Evolutionary conservation across 164 flowering plant genomes (phyloP), one percentile per base, ranked within the genome.

Genomic region (Magnolia sinica): DNA sequence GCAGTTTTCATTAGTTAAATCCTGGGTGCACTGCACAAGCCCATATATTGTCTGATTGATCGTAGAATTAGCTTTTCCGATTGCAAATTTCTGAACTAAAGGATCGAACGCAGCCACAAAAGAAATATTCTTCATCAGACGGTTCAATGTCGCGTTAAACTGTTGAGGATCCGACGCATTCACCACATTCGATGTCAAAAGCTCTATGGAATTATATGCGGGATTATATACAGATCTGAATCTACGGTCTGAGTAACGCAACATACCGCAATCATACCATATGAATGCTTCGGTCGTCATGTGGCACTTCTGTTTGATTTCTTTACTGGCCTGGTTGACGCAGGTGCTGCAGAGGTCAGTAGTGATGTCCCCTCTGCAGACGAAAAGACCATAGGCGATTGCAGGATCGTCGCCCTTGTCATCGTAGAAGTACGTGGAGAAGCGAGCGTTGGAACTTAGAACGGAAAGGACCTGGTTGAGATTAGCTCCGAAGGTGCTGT

Each of bases 201-300:
- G 8, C 50, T 18, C 11, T 14, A 6, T 7, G 6, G 31, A 11
- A 13, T 11, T 20, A 19, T 6, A 4, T 1, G 9, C 2, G 8
- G 14, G 6, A 24, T 4, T 3, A 13, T n/a, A 22, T 37, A 37
- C 45, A 37, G 45, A 37, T 37, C 7, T 37, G 18, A 50, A 22
- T 11, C 23, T 13, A 18, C 8, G 16, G 61, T 50, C 16, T 0
- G 76, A 74, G 77, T 83, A 83, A 4, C 68, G 73, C 5, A 83
- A 8, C 52, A 58, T 23, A 58, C 86, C 79, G 2, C 74, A 45
- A 37, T 83, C 82, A 27, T 81, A 81, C 83, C 82, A 79, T 2
- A 81, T 74, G 50, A 69, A 11, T 0, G 77, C 73, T 2, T 19
- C 49, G 16, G 59, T 80, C 4, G 23, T 66, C 45, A 37, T 37